Base-by-base conservation (phyloP, 2,329 filamentous ascomycete species). In the Amesomyces nigricolor region DNA sequence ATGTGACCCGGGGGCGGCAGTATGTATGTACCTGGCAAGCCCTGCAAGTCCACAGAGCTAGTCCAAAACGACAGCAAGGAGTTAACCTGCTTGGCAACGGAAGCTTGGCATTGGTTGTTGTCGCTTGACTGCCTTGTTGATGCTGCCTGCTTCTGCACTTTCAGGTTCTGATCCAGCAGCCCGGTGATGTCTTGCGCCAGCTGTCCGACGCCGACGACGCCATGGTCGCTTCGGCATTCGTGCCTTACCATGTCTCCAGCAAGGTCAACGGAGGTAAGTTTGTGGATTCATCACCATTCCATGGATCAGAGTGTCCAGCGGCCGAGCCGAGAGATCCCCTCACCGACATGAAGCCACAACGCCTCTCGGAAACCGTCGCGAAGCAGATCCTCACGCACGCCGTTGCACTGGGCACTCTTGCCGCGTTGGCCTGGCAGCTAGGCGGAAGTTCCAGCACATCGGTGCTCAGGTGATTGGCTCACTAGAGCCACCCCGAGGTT, bases 51-150 rank as follows among this genome's bases (percentile, higher is more conserved):
- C 38, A 10, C 42, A n/a, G 46, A 11, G 19, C 58, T 61, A 59
- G 53, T 54, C 60, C 39, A 61, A 60, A 57, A 14, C 39, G 51
- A 57, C 35, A 60, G 50, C 46, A 53, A n/a, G 17, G 30, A 51
- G 47, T 39, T 10, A 14, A 13, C 45, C 49, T 14, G 43, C 54
- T 53, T 57, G 47, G 53, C 53, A 42, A 7, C 11, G 32, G 32
- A 35, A 5, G 45, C 7, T 47, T 29, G 22, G 22, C 22, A 26
- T 26, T 26, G 22, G 22, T 26, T 26, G 22, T 26, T 26, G 22
- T 26, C 22, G 22, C 22, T 26, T 26, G 22, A 26, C 22, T 26
- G 22, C 22, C 22, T 26, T 26, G 22, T 26, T 26, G 19, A 26
- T 26, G 10, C 40, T 9, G 22, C 37, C n/a, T 13, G 37, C 35